phyloP scores from a whole-genome alignment of 2,329 filamentous ascomycete species.

The Fusarium pseudonygamai region DNA sequence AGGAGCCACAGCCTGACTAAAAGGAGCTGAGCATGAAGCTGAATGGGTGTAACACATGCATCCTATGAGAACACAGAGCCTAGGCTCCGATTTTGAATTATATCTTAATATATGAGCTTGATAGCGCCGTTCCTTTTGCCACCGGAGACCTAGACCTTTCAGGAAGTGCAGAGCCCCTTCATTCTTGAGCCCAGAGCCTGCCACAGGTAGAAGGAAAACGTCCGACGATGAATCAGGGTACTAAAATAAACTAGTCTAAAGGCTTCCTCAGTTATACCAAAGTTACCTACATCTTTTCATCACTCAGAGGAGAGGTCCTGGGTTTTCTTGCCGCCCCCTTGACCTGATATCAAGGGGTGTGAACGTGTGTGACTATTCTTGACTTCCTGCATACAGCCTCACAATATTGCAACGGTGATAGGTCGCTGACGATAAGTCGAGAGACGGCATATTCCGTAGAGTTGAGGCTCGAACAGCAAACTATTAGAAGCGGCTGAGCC shows the following conservation, averaged over 20 bases:
- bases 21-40: constrained; percentile 27
- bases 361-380: constrained; percentile 26
- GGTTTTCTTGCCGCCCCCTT: neutral
- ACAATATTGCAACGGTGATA: constrained; percentile 15
- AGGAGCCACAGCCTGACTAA: neutral
- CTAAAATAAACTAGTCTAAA: neutral
- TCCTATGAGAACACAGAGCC: neutral
- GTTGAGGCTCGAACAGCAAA: neutral
- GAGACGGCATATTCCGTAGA: constrained; percentile 8
- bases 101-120: neutral
- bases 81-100: neutral
- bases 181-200: neutral
- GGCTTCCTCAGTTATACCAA: neutral
- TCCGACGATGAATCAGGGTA: neutral
- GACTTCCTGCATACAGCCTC: constrained; percentile 32
- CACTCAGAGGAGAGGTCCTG: neutral
- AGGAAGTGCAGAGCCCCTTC: neutral
- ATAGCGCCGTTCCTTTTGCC: constrained; percentile 18
- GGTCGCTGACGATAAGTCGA: neutral
- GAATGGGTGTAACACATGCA: neutral
- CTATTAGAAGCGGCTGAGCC: constrained; percentile 22
- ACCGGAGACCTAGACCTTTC: constrained; percentile 21
- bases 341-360: neutral
- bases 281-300: neutral
- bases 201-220: neutral